Evolutionary conservation across 192 early-diverging fungal species (phyloP), one percentile per base, ranked within the genome.

Genomic region (Entomortierella chlamydospora): DNA sequence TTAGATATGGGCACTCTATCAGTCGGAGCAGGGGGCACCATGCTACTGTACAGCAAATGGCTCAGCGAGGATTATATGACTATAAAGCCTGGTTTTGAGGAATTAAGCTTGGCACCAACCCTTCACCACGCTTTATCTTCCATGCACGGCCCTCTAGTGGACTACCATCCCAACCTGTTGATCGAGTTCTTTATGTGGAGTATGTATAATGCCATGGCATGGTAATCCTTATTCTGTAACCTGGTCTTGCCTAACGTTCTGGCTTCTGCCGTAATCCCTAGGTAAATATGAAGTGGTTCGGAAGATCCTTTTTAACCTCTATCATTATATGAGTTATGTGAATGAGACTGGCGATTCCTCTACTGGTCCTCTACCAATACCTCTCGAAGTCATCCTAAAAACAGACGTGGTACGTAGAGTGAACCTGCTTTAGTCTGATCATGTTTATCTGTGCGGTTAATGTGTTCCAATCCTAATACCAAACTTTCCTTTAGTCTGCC

Each of bases 161-260:
- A 92, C 61, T 91, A 94, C 63, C 92, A 95, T 66, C 94, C 94
- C 15, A 73, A 83, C 23, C 70, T 92, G 17, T 64, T 95, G 50
- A 72, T 89, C 10, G 87, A 94, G 33, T 90, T 93, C 71, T 73
- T 95, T 33, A 62, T 93, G 62, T 93, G 91, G 91, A 90, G 89
- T 87, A 84, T 67, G 61, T 9, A 22, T 60, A 22, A 37, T 37
- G 34, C 7, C 20, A 5, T 8, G 1, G 4, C 4, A 11, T 54
- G 4, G 6, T 10, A 28, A 42, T 22, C 26, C 6, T 45, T 43
- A n/a, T 8, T n/a, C 30, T 29, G 51, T 25, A 29, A 31, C 49
- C 15, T 12, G 4, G 29, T 61, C 6, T 26, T 12, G n/a, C 11
- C 25, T 10, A 17, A 29, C 9, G 5, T 26, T 54, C n/a, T 20